A percentile compares a stretch with the other conserved stretches of the same genome.
Evolutionary conservation across 2,329 filamentous ascomycete species (phyloP).

Genomic region (Basipetospora chlamydospora): DNA sequence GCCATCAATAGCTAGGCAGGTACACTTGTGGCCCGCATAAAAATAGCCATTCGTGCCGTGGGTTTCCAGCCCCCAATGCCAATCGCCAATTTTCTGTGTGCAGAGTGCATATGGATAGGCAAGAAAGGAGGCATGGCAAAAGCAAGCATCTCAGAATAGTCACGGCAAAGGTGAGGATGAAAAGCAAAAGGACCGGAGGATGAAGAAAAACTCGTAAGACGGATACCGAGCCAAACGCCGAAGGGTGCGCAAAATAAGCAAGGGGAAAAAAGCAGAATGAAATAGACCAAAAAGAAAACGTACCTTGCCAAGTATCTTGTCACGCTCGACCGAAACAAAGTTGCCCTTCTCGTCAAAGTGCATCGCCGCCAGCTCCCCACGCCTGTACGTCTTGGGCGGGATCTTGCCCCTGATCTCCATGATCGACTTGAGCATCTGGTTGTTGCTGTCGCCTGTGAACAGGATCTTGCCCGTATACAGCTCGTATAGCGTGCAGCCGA

Average conservation of each 20-base stretch:
- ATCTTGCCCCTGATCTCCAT: slow-evolving; percentile 94
- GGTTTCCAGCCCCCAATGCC: too few relatives aligned
- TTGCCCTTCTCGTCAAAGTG: slow-evolving; percentile 79
- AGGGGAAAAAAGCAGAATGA: slow-evolving; percentile 7
- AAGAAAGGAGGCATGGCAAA: too few relatives aligned
- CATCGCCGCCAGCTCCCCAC: slow-evolving; percentile 57
- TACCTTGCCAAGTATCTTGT: slow-evolving; percentile 76
- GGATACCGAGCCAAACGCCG: background rate
- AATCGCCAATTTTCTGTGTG: background rate
- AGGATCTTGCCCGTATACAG: slow-evolving; percentile 95
- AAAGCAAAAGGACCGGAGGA: background rate
- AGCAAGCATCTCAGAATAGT: too few relatives aligned
- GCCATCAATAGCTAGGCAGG: too few relatives aligned
- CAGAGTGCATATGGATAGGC: background rate
- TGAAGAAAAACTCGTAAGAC: background rate
- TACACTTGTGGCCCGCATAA: background rate
- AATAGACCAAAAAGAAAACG: slow-evolving; percentile 15
- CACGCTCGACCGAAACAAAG: slow-evolving; percentile 72
- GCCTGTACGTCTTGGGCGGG: slow-evolving; percentile 74
- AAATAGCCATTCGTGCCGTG: slow-evolving; percentile 2
- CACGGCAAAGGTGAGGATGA: too few relatives aligned
- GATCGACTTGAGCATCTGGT: slow-evolving; percentile 92
- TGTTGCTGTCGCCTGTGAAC: slow-evolving; percentile 90
- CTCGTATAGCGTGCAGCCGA: slow-evolving; percentile 93
- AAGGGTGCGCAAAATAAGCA: too few relatives aligned